Evolutionary conservation across 2,329 filamentous ascomycete species (phyloP), one percentile per base, ranked within the genome.

Genomic region (Coniochaeta ligniaria): DNA sequence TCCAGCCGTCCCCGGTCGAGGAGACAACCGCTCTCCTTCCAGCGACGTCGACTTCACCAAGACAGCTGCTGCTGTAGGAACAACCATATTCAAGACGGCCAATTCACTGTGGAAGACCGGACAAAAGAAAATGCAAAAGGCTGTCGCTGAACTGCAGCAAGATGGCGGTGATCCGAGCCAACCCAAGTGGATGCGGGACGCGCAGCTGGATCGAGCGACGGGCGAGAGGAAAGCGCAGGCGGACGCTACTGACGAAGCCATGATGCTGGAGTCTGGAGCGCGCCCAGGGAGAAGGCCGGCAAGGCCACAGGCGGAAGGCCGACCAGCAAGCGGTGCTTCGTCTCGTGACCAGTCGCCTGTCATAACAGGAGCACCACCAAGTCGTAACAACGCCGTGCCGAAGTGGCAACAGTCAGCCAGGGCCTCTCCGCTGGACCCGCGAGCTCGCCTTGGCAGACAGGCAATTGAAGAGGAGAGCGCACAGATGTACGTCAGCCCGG

Each of bases 31-130:
- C 61, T 85, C 86, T 1, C 83, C 83, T 4, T 80, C 79, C 11
- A 78, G 73, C 8, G 90, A 92, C 1, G 86, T 81, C 59, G 94
- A 97, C 67, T 81, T 96, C 60, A 80, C 91, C 17, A 92, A 94
- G 69, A 83, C 89, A 50, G 94, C 94, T 2, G 86, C 91, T 6
- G 89, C 93, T 36, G 81, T 98, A 69, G 91, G 95, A 0, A 91
- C 79, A 52, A 96, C 83, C 63, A 75, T 99, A 14, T 87, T 98
- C 73, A 99, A 99, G 73, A 95, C 93, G 2, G 95, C 95, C 1
- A 96, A 96, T 66, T 94, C 91, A 0, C 76, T 98, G 0, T 99
- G 95, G 95, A 99, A 96, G 72, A 91, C 90, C 3, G 88, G 94
- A 0, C 91, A 93, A 70, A 99, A 96, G 75, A 93, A 91, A 71